Evolutionary conservation across 495 filamentous ascomycete species (phyloP), one percentile per base, ranked within the genome.

Genomic region (Lophiotrema nucula): DNA sequence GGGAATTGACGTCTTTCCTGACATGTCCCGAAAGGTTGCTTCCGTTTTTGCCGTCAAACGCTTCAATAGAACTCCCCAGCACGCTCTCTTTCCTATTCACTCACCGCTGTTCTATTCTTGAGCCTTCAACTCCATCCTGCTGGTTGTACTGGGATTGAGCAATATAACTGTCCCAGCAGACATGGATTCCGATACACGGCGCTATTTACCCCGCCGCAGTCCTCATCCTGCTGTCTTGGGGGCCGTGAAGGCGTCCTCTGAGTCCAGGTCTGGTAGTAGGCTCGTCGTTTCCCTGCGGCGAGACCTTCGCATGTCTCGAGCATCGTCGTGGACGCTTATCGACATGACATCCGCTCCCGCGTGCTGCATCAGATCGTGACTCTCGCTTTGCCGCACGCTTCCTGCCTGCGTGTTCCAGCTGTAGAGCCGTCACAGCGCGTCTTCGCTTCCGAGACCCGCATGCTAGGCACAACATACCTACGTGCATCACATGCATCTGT

Each of bases 61-160:
- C 37, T 5, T 37, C 28, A 10, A 8, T 24, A n/a, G 24, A 23
- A 55, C 22, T 11, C 19, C 6, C 31, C 39, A 4, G 39, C 41
- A 13, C 18, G 24, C 16, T 31, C 27, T n/a, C n/a, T n/a, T n/a
- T n/a, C n/a, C n/a, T n/a, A n/a, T n/a, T n/a, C n/a, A 13, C 52
- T 65, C 62, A 65, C 62, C 62, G 62, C 62, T 60, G 26, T 60
- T 65, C 62, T 65, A 65, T 60, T 60, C 56, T 53, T 45, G 47
- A 10, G 16, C 8, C 16, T n/a, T 42, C 44, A 33, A 47, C 47
- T 21, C 56, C 49, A 33, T 60, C 52, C 56, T 39, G 44, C 25
- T 51, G 45, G 50, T 41, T 24, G 6, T 37, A 39, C 54, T 21
- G 28, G 53, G 60, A 47, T 58, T 15, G 24, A 37, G 50, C 46